A percentile compares a stretch with the other conserved stretches of the same genome.
Evolutionary conservation across 495 filamentous ascomycete genomes (phyloP).

Genomic region (Monascus purpureus): DNA sequence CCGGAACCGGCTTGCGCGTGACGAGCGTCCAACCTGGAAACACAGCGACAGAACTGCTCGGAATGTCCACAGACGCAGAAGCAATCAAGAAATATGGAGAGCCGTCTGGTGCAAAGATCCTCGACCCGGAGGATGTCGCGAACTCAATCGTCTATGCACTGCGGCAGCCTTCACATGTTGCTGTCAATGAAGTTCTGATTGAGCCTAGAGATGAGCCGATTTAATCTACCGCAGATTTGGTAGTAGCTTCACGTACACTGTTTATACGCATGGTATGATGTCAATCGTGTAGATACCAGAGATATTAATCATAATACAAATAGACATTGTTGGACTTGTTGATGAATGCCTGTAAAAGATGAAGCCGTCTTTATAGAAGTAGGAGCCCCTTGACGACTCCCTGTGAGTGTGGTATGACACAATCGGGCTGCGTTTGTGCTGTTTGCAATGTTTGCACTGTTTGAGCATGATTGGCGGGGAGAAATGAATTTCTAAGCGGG

Average conservation of each 20-base stretch:
- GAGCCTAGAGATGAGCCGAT: constrained; percentile 60
- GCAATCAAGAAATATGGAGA: constrained; percentile 57
- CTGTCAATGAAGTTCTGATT: constrained; percentile 58
- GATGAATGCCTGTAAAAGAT: too few species aligned
- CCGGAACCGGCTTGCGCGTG: constrained; percentile 47
- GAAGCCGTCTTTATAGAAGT: too few species aligned
- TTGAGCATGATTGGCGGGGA: constrained; percentile 19
- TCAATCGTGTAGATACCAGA: too few species aligned
- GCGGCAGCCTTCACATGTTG: constrained; percentile 48
- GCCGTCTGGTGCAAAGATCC: constrained; percentile 48
- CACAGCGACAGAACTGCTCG: constrained; percentile 45
- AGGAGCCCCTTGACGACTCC: too few species aligned
- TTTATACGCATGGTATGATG: too few species aligned
- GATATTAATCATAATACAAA: too few species aligned
- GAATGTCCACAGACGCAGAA: constrained; percentile 51
- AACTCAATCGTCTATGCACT: constrained; percentile 49
- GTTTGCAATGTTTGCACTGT: constrained; percentile 19
- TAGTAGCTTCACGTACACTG: too few species aligned
- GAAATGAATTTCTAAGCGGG: constrained; percentile 31
- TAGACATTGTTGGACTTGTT: too few species aligned
- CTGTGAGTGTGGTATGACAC: too few species aligned
- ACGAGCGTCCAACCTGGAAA: constrained; percentile 56
- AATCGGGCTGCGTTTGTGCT: too few species aligned
- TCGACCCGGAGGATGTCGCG: constrained; percentile 49
- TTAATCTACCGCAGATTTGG: too few species aligned